Percentiles rank a stretch among this genome's conserved stretches.
phyloP scores from a whole-genome alignment of 225 moss, liverwort and hornwort species.

The Polytrichum commune region DNA sequence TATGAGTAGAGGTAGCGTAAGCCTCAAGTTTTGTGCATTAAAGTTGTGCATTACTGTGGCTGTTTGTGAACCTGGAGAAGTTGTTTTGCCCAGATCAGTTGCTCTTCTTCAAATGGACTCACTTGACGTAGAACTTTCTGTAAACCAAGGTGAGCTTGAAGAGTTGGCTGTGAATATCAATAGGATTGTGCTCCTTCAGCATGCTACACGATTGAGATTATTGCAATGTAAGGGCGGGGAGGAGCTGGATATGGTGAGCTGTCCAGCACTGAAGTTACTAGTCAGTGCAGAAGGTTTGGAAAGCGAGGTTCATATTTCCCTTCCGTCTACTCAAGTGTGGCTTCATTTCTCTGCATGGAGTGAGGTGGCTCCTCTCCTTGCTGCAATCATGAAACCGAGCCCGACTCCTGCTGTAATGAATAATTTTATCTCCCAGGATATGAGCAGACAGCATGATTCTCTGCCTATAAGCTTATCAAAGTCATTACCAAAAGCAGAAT shows the following conservation, averaged over 20 bases:
- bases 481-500: conserved; percentile 21
- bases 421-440: conserved; percentile 23
- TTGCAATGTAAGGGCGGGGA: conserved; percentile 49
- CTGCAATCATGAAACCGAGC: conserved; percentile 28
- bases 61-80: conserved; percentile 18
- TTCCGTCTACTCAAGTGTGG: conserved; percentile 77
- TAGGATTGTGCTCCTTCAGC: conserved; percentile 35
- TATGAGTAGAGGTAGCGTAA: conserved; percentile 25
- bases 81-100: conserved; percentile 22
- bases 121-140: conserved; percentile 40
- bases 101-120: conserved; percentile 38
- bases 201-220: conserved; percentile 36
- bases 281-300: conserved; percentile 34
- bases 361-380: conserved; percentile 47
- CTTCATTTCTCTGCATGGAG: conserved; percentile 71
- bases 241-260: conserved; percentile 18
- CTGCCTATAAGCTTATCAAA: conserved; percentile 13
- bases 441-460: conserved; percentile 5
- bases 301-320: conserved; percentile 62
- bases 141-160: conserved; percentile 38
- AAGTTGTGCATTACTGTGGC: conserved; percentile 33
- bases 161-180: conserved; percentile 33
- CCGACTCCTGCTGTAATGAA: conserved; percentile 11
- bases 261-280: conserved; percentile 37
- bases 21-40: conserved; percentile 46